Percentiles rank a stretch among this genome's conserved stretches.
These are phyloP conservation scores for Trichoderma afroharzianum DNA, from an alignment of 2,329 filamentous ascomycete genomes.

Conservation along the genomic window DNA sequence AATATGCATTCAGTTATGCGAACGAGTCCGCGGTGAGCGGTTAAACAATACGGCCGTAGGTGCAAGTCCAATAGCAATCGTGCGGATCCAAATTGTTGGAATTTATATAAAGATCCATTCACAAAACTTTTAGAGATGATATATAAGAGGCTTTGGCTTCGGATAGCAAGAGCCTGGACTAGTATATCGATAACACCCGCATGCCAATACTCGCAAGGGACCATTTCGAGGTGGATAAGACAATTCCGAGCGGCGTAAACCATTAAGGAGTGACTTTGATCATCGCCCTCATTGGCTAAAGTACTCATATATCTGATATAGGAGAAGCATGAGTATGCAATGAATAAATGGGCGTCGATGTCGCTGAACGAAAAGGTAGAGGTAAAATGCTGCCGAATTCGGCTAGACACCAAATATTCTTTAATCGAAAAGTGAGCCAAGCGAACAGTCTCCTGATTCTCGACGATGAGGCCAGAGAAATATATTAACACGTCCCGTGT, in stretches of 20 bases:
- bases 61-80: not conserved
- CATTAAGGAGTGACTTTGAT: not conserved
- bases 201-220: not conserved
- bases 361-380: not conserved
- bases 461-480: conserved; percentile 1
- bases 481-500: conserved; percentile 1
- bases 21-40: not conserved
- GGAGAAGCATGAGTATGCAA: not conserved
- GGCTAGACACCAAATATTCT: conserved; percentile 13
- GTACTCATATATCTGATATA: not conserved
- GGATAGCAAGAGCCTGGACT: not conserved
- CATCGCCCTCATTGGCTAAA: not conserved
- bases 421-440: conserved; percentile 17
- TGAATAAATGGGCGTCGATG: not conserved
- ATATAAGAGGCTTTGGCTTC: not conserved
- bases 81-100: not conserved
- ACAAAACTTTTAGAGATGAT: not conserved
- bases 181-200: not conserved
- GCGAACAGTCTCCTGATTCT: not conserved
- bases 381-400: not conserved
- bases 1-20: not conserved
- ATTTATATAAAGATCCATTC: not conserved
- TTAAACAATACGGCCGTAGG: not conserved
- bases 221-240: not conserved
- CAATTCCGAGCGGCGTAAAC: not conserved